These are phyloP conservation scores for Cotoneaster glaucophyllus DNA, from an alignment of 306 rosid genomes.

Conservation along the genomic window DNA sequence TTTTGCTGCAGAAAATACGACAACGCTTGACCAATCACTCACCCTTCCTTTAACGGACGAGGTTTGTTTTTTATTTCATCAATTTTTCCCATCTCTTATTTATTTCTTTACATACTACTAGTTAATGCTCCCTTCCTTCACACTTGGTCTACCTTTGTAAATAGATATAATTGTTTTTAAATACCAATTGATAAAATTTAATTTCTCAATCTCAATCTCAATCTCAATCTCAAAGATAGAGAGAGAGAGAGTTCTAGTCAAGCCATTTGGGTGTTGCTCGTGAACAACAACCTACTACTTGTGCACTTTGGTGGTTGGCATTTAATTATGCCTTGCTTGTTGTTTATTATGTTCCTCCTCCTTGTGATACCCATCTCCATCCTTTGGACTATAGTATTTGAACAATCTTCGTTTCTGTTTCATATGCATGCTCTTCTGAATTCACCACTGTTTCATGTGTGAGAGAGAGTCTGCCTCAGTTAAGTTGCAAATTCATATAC, in stretches of 20 bases:
- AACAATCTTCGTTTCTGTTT: conserved; percentile 17
- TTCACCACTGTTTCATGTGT: conserved; percentile 9
- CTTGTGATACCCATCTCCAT: conserved; percentile 27
- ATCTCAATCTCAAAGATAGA: conserved; percentile 14
- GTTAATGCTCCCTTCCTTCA: not conserved
- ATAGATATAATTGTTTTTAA: not conserved
- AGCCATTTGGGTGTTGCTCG: conserved; percentile 50
- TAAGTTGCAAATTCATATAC: not conserved
- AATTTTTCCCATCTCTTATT: not conserved
- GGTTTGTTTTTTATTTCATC: conserved; percentile 36
- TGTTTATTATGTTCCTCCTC: conserved; percentile 33
- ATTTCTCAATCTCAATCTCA: conserved; percentile 17
- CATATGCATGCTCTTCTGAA: conserved; percentile 6
- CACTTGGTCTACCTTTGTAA: conserved; percentile 10
- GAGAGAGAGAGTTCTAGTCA: conserved; percentile 38
- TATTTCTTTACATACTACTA: conserved; percentile 1
- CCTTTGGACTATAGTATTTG: conserved; percentile 16
- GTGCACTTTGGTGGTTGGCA: conserved; percentile 63
- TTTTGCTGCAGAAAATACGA: conserved; percentile 39
- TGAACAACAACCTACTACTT: conserved; percentile 68
- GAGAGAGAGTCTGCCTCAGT: not conserved
- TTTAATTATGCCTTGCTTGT: conserved; percentile 43
- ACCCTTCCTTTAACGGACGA: conserved; percentile 32
- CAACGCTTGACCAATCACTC: conserved; percentile 38
- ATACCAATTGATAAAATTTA: conserved; percentile 1